Percentiles rank a stretch among this genome's conserved stretches.
Evolutionary conservation across 495 filamentous ascomycete species (phyloP).

Genomic region (Aspergillus avenaceus): DNA sequence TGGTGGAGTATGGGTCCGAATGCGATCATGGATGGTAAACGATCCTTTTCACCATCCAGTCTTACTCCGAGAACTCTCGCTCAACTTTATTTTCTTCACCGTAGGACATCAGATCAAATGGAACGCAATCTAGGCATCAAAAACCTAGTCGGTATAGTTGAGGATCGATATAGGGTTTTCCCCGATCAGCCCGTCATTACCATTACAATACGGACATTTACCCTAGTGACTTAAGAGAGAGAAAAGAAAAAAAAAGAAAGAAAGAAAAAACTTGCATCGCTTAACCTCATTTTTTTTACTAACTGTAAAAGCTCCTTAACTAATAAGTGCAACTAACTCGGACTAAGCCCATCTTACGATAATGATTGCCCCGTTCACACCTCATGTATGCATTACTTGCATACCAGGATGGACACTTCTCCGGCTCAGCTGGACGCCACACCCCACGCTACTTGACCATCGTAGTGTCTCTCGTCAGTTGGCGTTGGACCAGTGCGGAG

Average conservation of each 20-base stretch:
- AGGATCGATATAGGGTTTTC: neutral
- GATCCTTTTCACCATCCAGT: neutral
- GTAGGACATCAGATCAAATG: too few species aligned
- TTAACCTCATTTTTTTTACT: too few species aligned
- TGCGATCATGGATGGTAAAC: neutral
- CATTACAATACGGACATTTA: neutral
- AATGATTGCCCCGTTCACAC: conserved; percentile 5
- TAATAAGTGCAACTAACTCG: neutral
- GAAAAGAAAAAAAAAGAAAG: too few species aligned
- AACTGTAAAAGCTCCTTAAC: too few species aligned
- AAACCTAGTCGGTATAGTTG: neutral
- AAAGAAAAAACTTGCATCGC: too few species aligned
- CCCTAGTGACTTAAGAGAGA: neutral
- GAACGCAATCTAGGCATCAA: neutral
- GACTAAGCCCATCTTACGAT: neutral
- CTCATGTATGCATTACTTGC: conserved; percentile 18
- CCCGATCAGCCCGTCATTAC: neutral
- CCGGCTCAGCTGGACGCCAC: conserved; percentile 23
- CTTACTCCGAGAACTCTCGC: too few species aligned
- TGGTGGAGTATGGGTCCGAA: neutral
- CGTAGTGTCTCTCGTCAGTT: neutral
- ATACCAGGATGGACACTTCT: conserved; percentile 22
- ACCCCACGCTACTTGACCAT: conserved; percentile 16
- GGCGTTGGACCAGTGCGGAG: conserved; percentile 11
- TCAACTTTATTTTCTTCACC: too few species aligned